phyloP scores from a whole-genome alignment of 164 flowering plant species.

The Amborella trichopoda region DNA sequence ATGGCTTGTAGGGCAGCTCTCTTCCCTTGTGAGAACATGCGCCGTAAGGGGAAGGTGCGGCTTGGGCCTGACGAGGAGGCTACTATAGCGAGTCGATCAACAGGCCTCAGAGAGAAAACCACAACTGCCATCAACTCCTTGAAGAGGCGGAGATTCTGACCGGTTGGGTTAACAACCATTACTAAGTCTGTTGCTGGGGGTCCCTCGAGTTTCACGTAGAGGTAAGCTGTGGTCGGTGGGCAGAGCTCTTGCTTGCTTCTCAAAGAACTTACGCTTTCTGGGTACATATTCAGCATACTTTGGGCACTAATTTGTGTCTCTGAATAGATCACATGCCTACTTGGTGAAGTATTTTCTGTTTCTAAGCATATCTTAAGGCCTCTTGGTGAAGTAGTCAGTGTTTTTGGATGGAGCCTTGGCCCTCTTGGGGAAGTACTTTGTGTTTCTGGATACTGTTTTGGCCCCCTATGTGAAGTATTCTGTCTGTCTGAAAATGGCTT shows the following conservation, averaged over 20 bases:
- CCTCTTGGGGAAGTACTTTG: too few relatives aligned
- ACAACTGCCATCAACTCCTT: slow-evolving; percentile 79
- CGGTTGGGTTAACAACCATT: slow-evolving; percentile 67
- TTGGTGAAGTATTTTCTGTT: slow-evolving; percentile 11
- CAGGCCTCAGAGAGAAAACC: slow-evolving; percentile 66
- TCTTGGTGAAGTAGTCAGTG: too few relatives aligned
- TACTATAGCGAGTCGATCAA: slow-evolving; percentile 73
- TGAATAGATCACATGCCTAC: too few relatives aligned
- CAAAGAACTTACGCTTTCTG: slow-evolving; percentile 4
- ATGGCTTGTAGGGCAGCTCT: slow-evolving; percentile 72
- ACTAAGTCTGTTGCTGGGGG: slow-evolving; percentile 67
- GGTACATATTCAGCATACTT: too few relatives aligned
- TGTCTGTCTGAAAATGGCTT: too few relatives aligned
- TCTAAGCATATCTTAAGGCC: too few relatives aligned
- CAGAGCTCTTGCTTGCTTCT: slow-evolving; percentile 14
- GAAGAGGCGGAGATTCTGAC: slow-evolving; percentile 74
- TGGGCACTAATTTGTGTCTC: too few relatives aligned
- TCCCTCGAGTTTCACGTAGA: slow-evolving; percentile 46
- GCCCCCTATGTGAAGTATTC: too few relatives aligned
- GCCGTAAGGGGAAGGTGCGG: slow-evolving; percentile 63
- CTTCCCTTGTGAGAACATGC: slow-evolving; percentile 82
- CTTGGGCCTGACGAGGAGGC: slow-evolving; percentile 67
- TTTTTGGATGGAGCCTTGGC: too few relatives aligned
- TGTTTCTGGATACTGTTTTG: too few relatives aligned
- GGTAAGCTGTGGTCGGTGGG: slow-evolving; percentile 24